Percentiles rank a stretch among this genome's conserved stretches.
Evolutionary conservation across 257 asterid species (phyloP).

Genomic region (Solanum chilense): DNA sequence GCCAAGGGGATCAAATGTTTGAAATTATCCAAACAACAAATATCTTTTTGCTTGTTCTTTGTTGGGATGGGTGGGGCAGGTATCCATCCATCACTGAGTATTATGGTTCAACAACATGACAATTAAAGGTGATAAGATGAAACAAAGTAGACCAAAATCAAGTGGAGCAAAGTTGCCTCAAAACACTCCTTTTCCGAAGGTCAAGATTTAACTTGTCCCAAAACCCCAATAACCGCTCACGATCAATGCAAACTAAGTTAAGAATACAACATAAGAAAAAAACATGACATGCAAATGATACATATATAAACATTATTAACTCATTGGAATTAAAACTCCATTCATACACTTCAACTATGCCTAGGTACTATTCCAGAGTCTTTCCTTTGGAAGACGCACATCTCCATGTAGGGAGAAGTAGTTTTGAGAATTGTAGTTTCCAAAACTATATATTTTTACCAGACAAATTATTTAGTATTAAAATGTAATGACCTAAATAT

Average conservation of each 20-base stretch:
- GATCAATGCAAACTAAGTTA: neutral
- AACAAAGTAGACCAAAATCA: neutral
- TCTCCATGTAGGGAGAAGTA: neutral
- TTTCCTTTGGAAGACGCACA: neutral
- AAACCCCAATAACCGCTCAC: neutral
- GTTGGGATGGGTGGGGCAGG: neutral
- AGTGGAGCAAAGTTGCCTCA: neutral
- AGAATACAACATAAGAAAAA: neutral
- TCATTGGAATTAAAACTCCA: neutral
- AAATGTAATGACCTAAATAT: neutral
- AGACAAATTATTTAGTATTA: neutral
- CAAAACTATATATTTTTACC: neutral
- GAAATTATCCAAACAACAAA: neutral
- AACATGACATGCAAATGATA: neutral
- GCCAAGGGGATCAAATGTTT: neutral
- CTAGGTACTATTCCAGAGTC: neutral
- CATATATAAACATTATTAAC: neutral
- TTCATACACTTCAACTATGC: neutral
- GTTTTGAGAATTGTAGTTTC: neutral
- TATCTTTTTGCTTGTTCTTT: neutral
- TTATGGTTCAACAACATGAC: neutral
- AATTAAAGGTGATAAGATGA: neutral
- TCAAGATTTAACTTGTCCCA: neutral
- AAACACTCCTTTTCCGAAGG: neutral
- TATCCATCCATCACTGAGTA: neutral